Evolutionary conservation across 495 filamentous ascomycete species (phyloP), one percentile per base, ranked within the genome.

Genomic region (Podospora fimiseda): DNA sequence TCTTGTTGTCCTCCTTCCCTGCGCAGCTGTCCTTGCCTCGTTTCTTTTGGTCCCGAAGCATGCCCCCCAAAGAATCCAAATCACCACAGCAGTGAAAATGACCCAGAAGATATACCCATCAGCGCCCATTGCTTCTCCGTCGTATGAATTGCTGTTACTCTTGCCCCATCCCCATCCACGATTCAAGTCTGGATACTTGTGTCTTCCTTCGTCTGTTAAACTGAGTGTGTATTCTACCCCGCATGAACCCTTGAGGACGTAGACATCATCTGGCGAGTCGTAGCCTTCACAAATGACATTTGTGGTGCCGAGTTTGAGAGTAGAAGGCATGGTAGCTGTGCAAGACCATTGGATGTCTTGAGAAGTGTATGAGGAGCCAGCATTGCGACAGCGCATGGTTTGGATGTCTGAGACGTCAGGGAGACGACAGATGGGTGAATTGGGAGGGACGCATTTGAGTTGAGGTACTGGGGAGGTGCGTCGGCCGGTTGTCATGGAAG

Each of bases 211-310:
- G 15, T 89, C 87, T 3, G 91, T 98, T 30, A 98, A 70, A 1
- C 86, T 59, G 7, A 98, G 64, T 3, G 88, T 75, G 66, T 97
- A 98, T 66, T 98, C 91, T 9, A 95, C 92, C 2, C 89, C 93
- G 69, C 93, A 98, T 61, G 82, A 89, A 3, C 93, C 92, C 55
- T 88, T 88, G 15, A 98, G 72, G 3, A 97, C 78, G 70, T 89
- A 93, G 0, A 79, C 77, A 63, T 98, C 93, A 16, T 89, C 80
- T 0, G 86, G 69, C 9, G 65, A 70, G 15, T 79, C 74, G 68
- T 95, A 97, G 8, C 93, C 93, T 62, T 98, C 93, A 66, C 93
- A 98, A 2, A 89, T 74, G 9, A 98, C 93, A 50, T 98, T 92
- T 2, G 93, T 96, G 21, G 78, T 73, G 33, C 90, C 93, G 11